Base-by-base conservation (phyloP, 2,329 filamentous ascomycete species). In the Aspergillus sergii region DNA sequence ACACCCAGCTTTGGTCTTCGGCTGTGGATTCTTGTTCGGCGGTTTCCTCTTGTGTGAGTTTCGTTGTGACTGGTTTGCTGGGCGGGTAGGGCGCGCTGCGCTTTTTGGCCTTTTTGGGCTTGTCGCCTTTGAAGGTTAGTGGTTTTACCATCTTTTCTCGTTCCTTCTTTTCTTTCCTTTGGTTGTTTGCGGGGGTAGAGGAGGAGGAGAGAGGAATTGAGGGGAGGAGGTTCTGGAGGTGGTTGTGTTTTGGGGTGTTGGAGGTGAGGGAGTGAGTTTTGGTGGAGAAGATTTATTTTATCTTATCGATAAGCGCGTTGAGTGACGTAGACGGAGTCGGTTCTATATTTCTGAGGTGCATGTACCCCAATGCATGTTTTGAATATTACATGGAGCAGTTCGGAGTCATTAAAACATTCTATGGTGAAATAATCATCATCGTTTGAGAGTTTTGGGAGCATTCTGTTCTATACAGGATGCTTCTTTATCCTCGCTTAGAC, bases 51-150 rank as follows among this genome's bases (percentile, higher is more conserved):
- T 32, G 51, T 12, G 55, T 32, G 30, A 55, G 21, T 26, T 14
- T 30, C 39, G 59, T 58, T 39, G 72, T 65, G 50, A 39, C 51
- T 60, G 68, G 55, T 70, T 72, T 69, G 50, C 77, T 75, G 32
- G 28, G 12, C 16, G 51, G 51, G 32, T 79, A 76, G 30, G 82
- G 79, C 63, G 83, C 80, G 48, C 86, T 82, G 57, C 85, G 80
- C 70, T 91, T 88, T 85, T 97, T 97, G 77, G 93, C 87, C 84
- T 97, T 97, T 80, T 95, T 97, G 64, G 87, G 82, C 81, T 95
- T 97, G 81, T 99, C 95, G 83, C 95, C 95, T 81, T 99, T 99
- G 85, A 99, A 99, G 54, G 88, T 85, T 63, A 99, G 86, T 54
- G 94, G 51, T 67, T 59, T 39, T 45, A 34, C 30, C 43, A 53